phyloP scores from a whole-genome alignment of 2,329 filamentous ascomycete genomes.

The Bimuria novae-zelandiae region DNA sequence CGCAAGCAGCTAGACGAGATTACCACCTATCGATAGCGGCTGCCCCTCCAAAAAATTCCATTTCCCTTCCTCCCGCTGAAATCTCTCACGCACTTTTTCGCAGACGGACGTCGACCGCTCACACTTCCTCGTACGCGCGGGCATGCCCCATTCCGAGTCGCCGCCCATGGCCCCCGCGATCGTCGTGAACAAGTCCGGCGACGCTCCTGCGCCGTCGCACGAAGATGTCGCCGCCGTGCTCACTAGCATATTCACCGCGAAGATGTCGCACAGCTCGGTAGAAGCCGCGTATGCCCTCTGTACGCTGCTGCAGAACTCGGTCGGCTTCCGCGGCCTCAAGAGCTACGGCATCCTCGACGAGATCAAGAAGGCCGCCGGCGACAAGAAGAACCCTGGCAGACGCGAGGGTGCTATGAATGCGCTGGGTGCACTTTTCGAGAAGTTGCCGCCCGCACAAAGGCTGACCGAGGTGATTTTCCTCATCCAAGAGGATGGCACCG shows the following conservation, averaged over 20 bases:
- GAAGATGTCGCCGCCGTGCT: constrained; percentile 53
- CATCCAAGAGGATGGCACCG: constrained; percentile 75
- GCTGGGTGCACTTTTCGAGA: constrained; percentile 90
- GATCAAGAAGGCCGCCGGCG: constrained; percentile 76
- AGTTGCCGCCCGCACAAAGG: constrained; percentile 76
- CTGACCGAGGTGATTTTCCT: constrained; percentile 82
- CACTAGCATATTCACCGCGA: constrained; percentile 52
- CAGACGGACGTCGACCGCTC: neutral
- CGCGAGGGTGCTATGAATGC: constrained; percentile 95
- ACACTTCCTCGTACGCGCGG: constrained; percentile 12
- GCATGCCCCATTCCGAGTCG: constrained; percentile 58
- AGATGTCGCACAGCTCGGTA: constrained; percentile 60
- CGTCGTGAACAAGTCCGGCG: constrained; percentile 51
- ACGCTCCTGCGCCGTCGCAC: constrained; percentile 49
- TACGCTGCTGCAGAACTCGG: constrained; percentile 66
- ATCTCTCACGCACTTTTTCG: constrained; percentile 1
- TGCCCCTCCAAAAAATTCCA: constrained; percentile 4
- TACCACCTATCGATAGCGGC: constrained; percentile 8
- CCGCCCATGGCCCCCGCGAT: constrained; percentile 54
- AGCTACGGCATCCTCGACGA: constrained; percentile 66
- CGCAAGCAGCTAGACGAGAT: constrained; percentile 4
- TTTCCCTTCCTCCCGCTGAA: too few species aligned
- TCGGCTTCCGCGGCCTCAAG: constrained; percentile 66
- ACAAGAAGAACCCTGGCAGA: constrained; percentile 89
- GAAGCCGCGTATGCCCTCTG: constrained; percentile 69